Evolutionary conservation across 768 basidiomycete genomes (phyloP).

Genomic region (Suillus ampliporus): DNA sequence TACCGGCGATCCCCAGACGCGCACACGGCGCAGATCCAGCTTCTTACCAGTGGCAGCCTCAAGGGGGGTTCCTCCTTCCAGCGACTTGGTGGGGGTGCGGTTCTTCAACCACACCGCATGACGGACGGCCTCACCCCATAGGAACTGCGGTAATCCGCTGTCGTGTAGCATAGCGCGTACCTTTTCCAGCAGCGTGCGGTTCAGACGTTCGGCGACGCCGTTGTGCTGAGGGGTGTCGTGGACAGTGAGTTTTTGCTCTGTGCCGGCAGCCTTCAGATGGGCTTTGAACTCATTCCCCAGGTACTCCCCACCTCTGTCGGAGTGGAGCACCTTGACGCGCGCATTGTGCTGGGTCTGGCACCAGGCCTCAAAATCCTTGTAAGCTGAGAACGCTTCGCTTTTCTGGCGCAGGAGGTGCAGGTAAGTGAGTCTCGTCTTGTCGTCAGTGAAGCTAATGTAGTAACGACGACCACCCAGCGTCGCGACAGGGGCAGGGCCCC

Average conservation of each 20-base stretch:
- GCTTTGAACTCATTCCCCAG: constrained; percentile 15
- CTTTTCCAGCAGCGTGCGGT: constrained; percentile 18
- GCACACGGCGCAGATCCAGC: no score
- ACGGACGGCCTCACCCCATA: constrained; percentile 40
- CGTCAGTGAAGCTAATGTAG: constrained; percentile 28
- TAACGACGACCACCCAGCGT: constrained; percentile 19
- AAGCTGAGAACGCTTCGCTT: constrained; percentile 1
- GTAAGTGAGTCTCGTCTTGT: constrained; percentile 14
- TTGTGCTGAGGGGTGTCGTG: constrained; percentile 32
- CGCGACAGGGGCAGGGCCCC: constrained; percentile 37
- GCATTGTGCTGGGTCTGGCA: constrained; percentile 14
- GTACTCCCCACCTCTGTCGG: constrained; percentile 32
- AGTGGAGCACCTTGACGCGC: constrained; percentile 20
- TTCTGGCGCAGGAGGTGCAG: not conserved
- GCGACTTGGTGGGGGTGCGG: constrained; percentile 26
- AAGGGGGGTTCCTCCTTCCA: constrained; percentile 27
- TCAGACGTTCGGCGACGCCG: constrained; percentile 26
- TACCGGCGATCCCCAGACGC: no score
- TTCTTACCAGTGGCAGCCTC: constrained; percentile 16
- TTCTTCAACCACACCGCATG: constrained; percentile 36
- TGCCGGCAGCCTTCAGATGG: constrained; percentile 23
- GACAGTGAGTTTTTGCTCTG: constrained; percentile 16
- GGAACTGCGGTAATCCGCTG: constrained; percentile 24
- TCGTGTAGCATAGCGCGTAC: constrained; percentile 5
- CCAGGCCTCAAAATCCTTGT: constrained; percentile 18